phyloP scores from a whole-genome alignment of 2,329 filamentous ascomycete species.

The Colletotrichum echinochloae region DNA sequence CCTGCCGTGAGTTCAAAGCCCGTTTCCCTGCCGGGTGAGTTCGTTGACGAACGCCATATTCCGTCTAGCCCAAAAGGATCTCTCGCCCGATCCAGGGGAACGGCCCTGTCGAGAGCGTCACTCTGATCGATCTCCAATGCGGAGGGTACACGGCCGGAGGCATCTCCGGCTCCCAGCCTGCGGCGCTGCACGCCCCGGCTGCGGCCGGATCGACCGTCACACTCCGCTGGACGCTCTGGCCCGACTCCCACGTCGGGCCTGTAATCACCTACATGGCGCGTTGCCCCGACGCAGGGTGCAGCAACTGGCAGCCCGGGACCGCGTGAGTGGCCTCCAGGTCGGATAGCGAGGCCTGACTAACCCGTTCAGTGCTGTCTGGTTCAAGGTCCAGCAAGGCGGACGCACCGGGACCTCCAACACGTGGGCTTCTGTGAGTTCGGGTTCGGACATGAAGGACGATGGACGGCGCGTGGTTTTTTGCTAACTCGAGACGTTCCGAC shows the following conservation, averaged over 20 bases:
- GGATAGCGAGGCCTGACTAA: constrained; percentile 43
- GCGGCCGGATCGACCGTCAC: constrained; percentile 65
- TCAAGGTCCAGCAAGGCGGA: constrained; percentile 65
- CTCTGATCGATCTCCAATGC: constrained; percentile 67
- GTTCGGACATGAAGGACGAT: too few relatives aligned
- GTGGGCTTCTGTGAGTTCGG: constrained; percentile 57
- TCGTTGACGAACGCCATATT: background rate
- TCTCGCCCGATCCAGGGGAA: constrained; percentile 69
- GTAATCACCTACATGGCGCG: constrained; percentile 70
- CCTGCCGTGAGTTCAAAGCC: constrained; percentile 14
- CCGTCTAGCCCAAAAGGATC: constrained; percentile 48
- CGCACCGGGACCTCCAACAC: constrained; percentile 62
- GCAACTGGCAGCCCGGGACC: constrained; percentile 58
- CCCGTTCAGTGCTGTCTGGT: constrained; percentile 60
- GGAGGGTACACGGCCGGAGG: constrained; percentile 64
- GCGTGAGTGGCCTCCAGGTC: constrained; percentile 44
- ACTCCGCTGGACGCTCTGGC: constrained; percentile 66
- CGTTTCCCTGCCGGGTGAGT: background rate
- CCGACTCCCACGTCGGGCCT: constrained; percentile 64
- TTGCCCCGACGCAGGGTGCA: constrained; percentile 65
- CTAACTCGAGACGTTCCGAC: constrained; percentile 21
- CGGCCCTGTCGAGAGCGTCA: constrained; percentile 67
- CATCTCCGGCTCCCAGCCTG: constrained; percentile 61
- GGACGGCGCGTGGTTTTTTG: background rate
- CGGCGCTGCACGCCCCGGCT: constrained; percentile 64